Percentiles rank a stretch among this genome's conserved stretches.
Conservation (phyloP, 768 basidiomycete genomes). For the Auriscalpium microsporum region DNA sequence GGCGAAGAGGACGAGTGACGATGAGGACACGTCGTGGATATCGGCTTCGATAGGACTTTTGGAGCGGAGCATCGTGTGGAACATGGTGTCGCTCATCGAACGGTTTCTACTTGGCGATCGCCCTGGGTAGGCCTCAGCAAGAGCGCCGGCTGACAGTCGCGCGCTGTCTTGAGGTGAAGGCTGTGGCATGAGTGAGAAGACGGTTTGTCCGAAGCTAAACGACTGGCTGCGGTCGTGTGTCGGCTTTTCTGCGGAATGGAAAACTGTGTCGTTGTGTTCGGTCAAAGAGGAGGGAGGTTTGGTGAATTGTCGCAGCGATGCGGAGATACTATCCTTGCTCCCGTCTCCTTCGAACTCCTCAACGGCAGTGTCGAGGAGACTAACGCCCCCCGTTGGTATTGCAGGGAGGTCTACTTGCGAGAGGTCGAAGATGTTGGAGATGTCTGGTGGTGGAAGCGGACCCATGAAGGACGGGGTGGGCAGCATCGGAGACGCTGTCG, state of each 20-base stretch:
- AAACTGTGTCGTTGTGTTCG: not conserved
- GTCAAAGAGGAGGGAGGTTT: slow-evolving; percentile 1
- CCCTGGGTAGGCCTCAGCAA: not conserved
- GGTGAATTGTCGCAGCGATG: slow-evolving; percentile 5
- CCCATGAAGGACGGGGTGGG: slow-evolving; percentile 26
- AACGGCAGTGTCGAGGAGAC: slow-evolving; percentile 29
- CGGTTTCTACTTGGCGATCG: slow-evolving; percentile 33
- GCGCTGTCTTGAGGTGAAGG: slow-evolving; percentile 14
- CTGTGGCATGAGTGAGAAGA: slow-evolving; percentile 45
- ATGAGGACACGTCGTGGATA: slow-evolving; percentile 50
- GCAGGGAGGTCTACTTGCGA: slow-evolving; percentile 48
- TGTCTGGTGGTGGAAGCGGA: slow-evolving; percentile 33
- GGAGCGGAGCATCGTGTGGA: slow-evolving; percentile 46
- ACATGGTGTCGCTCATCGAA: slow-evolving; percentile 56
- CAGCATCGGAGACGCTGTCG: slow-evolving; percentile 7
- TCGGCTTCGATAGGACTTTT: slow-evolving; percentile 44
- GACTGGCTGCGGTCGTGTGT: slow-evolving; percentile 52
- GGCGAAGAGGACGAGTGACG: slow-evolving; percentile 39
- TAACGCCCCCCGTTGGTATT: slow-evolving; percentile 20
- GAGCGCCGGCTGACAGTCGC: not conserved
- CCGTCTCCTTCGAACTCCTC: slow-evolving; percentile 27
- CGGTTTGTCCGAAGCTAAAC: slow-evolving; percentile 56
- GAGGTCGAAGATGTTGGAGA: slow-evolving; percentile 49
- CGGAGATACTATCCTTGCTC: slow-evolving; percentile 2
- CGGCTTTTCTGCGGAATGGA: slow-evolving; percentile 19